Base-by-base conservation (phyloP, 768 basidiomycete genomes). In the Phaffia australis region DNA sequence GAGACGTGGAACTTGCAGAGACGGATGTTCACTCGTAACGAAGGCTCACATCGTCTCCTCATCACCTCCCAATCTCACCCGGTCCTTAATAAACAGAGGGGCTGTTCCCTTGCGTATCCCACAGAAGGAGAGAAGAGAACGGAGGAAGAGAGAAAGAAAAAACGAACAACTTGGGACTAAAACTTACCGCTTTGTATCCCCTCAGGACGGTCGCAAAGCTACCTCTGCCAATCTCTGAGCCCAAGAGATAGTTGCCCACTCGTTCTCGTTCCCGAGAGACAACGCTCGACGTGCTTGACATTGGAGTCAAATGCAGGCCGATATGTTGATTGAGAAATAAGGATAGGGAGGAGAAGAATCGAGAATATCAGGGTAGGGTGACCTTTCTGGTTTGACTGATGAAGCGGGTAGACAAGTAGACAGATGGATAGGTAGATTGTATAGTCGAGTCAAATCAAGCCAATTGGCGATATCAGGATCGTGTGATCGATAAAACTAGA, bases 121-220 rank as follows among this genome's bases (percentile, higher is more conserved):
- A 42, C 11, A 11, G 35, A 42, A 42, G 35, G 35, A 42, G 4
- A 42, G 11, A 11, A 11, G 11, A 11, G 11, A 11, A 42, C 11
- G 11, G 11, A 42, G 35, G 11, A 42, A 42, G 35, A 42, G 35
- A 4, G 14, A n/a, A 57, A 56, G 8, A 29, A 27, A n/a, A 9
- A 21, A 49, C 21, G 48, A 21, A 32, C 15, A n/a, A 19, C 50
- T 18, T n/a, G 42, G 15, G 62, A 42, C 19, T 2, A 8, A 29
- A 42, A 78, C 86, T 66, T 71, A 89, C 92, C 77, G 86, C 85
- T 75, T 92, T 87, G 78, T 89, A 90, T 60, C 90, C 93, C 71
- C 89, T 89, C 76, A 89, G 93, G 50, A 99, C 94, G 0, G 87
- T 94, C 19, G 94, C 94, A 76, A 98, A 98, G 75, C 88, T 91